Base-by-base conservation (phyloP, 169 alveolate species). In the Perkinsus chesapeaki region DNA sequence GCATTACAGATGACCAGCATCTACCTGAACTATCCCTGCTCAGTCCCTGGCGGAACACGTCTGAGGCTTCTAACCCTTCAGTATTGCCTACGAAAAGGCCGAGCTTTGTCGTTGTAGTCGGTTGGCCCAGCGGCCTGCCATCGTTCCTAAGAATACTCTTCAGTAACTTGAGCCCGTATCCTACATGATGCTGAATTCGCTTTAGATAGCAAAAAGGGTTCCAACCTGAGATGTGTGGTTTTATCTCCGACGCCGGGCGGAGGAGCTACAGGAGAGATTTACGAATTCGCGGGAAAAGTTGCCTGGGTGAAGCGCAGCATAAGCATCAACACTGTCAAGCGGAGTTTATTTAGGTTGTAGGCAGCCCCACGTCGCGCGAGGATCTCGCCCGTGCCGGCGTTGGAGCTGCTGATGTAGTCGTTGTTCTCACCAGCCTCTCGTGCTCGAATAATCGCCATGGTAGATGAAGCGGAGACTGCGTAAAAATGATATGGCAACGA, bases 311-410 rank as follows among this genome's bases (percentile, higher is more conserved):
- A 20, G 82, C 82, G 3, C 31, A 20, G 37, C 7, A 16, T 43
- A 34, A 60, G 82, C 37, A 16, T 1, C 3, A 0, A 27, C 7
- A 20, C 3, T 60, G 82, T 5, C 37, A 60, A 34, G 3, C 1
- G 27, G 82, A 20, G 82, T 23, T 12, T 12, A 1, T 60, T 23
- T 1, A 60, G 82, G 82, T 60, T 60, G 31, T 60, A 0, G 82
- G 82, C 7, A 60, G 82, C 31, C 82, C 82, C 12, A 60, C 82
- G 12, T 60, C 82, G 27, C 82, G 82, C 3, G 82, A 60, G 82
- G 82, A 60, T 16, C 82, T 60, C 82, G 82, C 82, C 31, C 82
- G 82, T 60, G 82, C 82, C 82, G 82, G 82, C 23, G 82, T 60
- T 34, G 82, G 82, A 60, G 82, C 82, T 60, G 82, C 82, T 16